Conservation (phyloP, 2,329 filamentous ascomycete species). For the Beauveria varroae region DNA sequence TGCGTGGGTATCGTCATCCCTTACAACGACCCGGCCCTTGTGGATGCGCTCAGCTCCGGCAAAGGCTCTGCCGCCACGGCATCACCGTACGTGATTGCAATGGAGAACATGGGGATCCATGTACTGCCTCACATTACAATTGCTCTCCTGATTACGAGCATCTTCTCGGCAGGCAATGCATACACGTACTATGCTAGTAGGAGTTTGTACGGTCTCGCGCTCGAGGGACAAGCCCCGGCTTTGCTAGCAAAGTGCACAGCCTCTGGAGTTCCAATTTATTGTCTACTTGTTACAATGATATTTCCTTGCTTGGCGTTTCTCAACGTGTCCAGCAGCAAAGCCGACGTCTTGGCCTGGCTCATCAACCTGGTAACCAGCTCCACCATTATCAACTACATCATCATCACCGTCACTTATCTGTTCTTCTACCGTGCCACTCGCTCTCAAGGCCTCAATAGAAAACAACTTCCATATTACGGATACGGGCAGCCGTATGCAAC, state of each 20-base stretch:
- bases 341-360: not conserved
- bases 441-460: not conserved
- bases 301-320: not conserved
- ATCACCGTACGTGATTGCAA: conserved; percentile 57
- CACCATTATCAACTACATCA: not conserved
- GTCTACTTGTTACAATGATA: not conserved
- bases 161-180: not conserved
- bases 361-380: not conserved
- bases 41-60: conserved; percentile 41
- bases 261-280: not conserved
- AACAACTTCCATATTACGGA: not conserved
- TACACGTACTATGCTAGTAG: not conserved
- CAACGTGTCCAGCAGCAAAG: not conserved
- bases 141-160: conserved; percentile 34
- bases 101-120: conserved; percentile 44
- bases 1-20: conserved; percentile 41
- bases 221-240: not conserved
- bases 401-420: not conserved
- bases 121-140: conserved; percentile 52
- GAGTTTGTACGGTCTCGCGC: not conserved
- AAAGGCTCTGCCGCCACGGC: conserved; percentile 39
- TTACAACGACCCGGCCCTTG: conserved; percentile 51
- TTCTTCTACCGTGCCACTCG: not conserved
- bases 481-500: not conserved
- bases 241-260: not conserved